Evolutionary conservation across 495 filamentous ascomycete genomes (phyloP).

Genomic region (Physcia stellaris): DNA sequence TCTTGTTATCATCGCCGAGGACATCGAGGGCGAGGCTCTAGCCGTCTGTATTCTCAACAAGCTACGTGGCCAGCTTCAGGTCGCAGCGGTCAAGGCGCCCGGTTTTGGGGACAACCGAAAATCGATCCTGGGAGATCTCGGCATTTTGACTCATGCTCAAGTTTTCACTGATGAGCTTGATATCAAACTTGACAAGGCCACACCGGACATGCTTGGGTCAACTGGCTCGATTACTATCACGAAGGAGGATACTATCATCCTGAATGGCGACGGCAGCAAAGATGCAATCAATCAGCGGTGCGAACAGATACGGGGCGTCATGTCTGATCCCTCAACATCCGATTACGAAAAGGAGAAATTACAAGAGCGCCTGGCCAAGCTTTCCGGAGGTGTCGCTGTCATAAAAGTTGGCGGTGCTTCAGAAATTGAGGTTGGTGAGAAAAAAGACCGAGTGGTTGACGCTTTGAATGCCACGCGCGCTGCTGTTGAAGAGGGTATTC

Average conservation of each 20-base stretch:
- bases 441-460: conserved; percentile 99
- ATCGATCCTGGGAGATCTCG: conserved; percentile 94
- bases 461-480: conserved; percentile 96
- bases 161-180: conserved; percentile 98
- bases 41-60: conserved; percentile 99
- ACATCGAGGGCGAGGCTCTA: conserved; percentile 96
- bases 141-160: conserved; percentile 85
- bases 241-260: conserved; percentile 98
- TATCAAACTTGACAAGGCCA: conserved; percentile 96
- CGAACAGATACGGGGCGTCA: conserved; percentile 97
- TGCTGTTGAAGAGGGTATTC: conserved; percentile 96
- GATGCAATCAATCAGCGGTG: conserved; percentile 87
- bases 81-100: conserved; percentile 95
- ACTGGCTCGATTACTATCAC: conserved; percentile 98
- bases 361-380: conserved; percentile 97
- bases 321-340: conserved; percentile 80
- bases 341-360: conserved; percentile 99
- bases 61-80: conserved; percentile 97
- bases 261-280: conserved; percentile 95
- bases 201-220: conserved; percentile 86
- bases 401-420: conserved; percentile 97
- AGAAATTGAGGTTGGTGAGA: conserved; percentile 97
- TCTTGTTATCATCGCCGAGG: conserved; percentile 96
- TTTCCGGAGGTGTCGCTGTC: conserved; percentile 96
- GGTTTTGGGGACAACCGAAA: conserved; percentile 99